Percentiles rank a stretch among this genome's conserved stretches.
phyloP scores from a whole-genome alignment of 768 basidiomycete species.

The Boletus insuetus region DNA sequence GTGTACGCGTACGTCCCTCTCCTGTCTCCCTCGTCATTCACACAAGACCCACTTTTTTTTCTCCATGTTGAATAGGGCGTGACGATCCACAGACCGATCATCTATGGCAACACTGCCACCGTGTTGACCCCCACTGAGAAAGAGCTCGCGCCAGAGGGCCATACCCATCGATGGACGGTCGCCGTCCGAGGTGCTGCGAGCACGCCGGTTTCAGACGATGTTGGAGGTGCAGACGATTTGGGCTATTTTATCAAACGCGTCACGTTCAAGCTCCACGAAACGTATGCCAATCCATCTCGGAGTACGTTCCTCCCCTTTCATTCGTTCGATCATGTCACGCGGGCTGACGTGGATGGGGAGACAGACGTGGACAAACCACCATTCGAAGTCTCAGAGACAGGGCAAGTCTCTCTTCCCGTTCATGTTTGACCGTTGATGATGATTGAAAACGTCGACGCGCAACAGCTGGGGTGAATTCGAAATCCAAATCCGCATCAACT shows the following conservation, averaged over 20 bases:
- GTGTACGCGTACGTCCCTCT: constrained; percentile 62
- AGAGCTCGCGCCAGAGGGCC: constrained; percentile 57
- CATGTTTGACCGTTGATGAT: too few relatives aligned
- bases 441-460: too few relatives aligned
- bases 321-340: neutral
- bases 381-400: constrained; percentile 94
- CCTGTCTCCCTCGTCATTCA: neutral
- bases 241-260: constrained; percentile 93
- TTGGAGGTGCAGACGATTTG: constrained; percentile 89
- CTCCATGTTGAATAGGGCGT: constrained; percentile 60
- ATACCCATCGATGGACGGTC: constrained; percentile 96
- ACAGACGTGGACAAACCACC: constrained; percentile 90
- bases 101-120: constrained; percentile 92
- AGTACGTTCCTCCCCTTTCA: constrained; percentile 48
- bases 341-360: neutral
- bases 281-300: constrained; percentile 86
- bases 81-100: constrained; percentile 84
- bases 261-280: constrained; percentile 96
- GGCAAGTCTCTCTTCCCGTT: constrained; percentile 42
- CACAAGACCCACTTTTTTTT: too few relatives aligned
- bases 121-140: constrained; percentile 75
- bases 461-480: constrained; percentile 97
- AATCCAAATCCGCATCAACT: constrained; percentile 87
- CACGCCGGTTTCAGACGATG: constrained; percentile 64
- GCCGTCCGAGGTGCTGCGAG: constrained; percentile 89